Conservation (phyloP, 1,284 basidiomycete species). For the Leccinum olivaceoglutinosum region DNA sequence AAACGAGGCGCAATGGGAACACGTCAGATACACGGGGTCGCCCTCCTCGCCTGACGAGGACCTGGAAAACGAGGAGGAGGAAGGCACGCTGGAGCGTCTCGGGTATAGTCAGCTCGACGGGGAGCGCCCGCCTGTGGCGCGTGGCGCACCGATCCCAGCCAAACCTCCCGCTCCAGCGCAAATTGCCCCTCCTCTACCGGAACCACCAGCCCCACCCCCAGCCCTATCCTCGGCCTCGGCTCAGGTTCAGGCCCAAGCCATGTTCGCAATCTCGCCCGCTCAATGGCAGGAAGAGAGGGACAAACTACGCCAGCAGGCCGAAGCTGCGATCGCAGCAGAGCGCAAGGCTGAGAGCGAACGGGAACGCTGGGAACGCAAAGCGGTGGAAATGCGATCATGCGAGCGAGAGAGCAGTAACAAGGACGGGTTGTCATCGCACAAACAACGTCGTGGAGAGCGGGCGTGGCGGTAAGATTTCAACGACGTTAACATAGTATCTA, state of each 20-base stretch:
- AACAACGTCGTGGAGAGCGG: conserved; percentile 16
- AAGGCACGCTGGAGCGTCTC: conserved; percentile 14
- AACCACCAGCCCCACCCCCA: not conserved
- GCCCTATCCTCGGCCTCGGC: not conserved
- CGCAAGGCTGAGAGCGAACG: conserved; percentile 17
- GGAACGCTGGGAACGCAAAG: conserved; percentile 19
- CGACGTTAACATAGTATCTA: too few species aligned
- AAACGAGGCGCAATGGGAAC: too few species aligned
- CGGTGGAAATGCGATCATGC: conserved; percentile 14
- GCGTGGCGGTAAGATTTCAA: conserved; percentile 16
- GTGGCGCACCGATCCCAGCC: not conserved
- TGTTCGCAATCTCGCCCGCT: not conserved
- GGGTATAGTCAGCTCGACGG: conserved; percentile 17
- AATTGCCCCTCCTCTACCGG: not conserved
- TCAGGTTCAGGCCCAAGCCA: not conserved
- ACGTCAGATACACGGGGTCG: too few species aligned
- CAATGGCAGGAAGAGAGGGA: conserved; percentile 16
- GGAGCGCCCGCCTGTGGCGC: not conserved
- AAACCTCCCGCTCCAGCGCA: not conserved
- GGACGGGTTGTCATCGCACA: conserved; percentile 14
- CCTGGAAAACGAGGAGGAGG: not conserved
- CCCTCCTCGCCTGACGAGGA: conserved; percentile 7
- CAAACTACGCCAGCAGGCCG: conserved; percentile 6
- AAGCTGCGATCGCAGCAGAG: conserved; percentile 10
- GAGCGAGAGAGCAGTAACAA: conserved; percentile 12